Conservation (phyloP, 805 yeast genomes). For the Priceomyces castillae region DNA sequence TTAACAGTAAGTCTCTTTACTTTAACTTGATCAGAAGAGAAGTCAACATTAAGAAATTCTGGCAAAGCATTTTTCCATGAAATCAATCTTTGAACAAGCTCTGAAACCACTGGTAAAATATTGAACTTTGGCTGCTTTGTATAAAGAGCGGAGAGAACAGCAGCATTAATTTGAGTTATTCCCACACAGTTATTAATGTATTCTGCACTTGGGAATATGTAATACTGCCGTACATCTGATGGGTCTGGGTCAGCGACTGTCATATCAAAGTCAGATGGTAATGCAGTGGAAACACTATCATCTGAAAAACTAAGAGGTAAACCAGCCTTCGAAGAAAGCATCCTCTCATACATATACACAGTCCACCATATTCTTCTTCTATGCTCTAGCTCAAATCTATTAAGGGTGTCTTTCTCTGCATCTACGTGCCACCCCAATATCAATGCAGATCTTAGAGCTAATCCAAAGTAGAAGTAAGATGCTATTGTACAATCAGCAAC, state of each 20-base stretch:
- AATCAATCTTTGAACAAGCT: slow-evolving; percentile 61
- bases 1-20: slow-evolving; percentile 68
- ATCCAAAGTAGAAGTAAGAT: slow-evolving; percentile 75
- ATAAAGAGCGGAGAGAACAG: slow-evolving; percentile 64
- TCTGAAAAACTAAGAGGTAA: slow-evolving; percentile 76
- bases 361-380: slow-evolving; percentile 49
- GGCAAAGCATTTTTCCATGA: slow-evolving; percentile 70
- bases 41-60: slow-evolving; percentile 62
- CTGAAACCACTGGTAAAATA: slow-evolving; percentile 70
- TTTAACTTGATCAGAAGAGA: slow-evolving; percentile 48
- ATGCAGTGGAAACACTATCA: slow-evolving; percentile 73
- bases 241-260: slow-evolving; percentile 35
- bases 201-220: slow-evolving; percentile 77
- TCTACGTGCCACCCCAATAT: slow-evolving; percentile 81
- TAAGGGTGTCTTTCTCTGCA: slow-evolving; percentile 61
- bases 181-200: slow-evolving; percentile 73
- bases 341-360: slow-evolving; percentile 55
- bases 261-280: slow-evolving; percentile 72
- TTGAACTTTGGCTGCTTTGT: slow-evolving; percentile 76
- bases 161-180: slow-evolving; percentile 75
- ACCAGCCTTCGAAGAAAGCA: slow-evolving; percentile 82
- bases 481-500: slow-evolving; percentile 84
- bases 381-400: slow-evolving; percentile 54
- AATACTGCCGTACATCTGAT: slow-evolving; percentile 58
- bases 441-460: slow-evolving; percentile 68